A percentile compares a stretch with the other conserved stretches of the same genome.
phyloP scores from a whole-genome alignment of 164 flowering plant species.

The Euptelea pleiosperma region DNA sequence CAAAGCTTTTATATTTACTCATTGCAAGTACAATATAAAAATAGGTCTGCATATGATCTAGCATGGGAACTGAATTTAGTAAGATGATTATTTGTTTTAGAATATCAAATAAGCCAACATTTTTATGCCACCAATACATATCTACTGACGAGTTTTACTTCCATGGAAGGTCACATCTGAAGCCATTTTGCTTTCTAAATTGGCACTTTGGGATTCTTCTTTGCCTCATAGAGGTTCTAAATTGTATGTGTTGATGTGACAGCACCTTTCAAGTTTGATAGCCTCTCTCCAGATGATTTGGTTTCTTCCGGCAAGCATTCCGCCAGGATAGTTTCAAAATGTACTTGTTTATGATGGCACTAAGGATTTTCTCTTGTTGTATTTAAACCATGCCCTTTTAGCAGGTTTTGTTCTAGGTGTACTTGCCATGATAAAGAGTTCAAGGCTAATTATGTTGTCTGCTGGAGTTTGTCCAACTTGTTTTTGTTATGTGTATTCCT shows the following conservation, averaged over 20 bases:
- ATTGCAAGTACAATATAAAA: conserved; percentile 26
- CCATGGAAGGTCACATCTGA: neutral
- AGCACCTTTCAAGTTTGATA: conserved; percentile 82
- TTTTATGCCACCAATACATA: neutral
- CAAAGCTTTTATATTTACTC: conserved; percentile 35
- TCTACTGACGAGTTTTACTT: neutral
- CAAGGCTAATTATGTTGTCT: too few relatives aligned
- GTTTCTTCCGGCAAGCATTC: conserved; percentile 52
- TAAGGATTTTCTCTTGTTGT: neutral
- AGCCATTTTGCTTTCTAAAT: neutral
- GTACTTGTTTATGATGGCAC: conserved; percentile 28
- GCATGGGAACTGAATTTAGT: neutral
- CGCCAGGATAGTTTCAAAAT: conserved; percentile 43
- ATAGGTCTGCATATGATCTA: conserved; percentile 57
- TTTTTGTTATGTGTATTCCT: too few relatives aligned
- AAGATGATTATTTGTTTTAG: neutral
- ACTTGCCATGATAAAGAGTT: neutral
- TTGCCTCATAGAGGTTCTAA: conserved; percentile 2
- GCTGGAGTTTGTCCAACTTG: too few relatives aligned
- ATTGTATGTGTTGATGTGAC: conserved; percentile 21
- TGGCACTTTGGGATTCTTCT: neutral
- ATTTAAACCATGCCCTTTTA: neutral
- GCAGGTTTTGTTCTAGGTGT: too few relatives aligned
- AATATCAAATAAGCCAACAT: neutral
- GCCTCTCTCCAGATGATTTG: conserved; percentile 75